Conservation (phyloP, 768 basidiomycete species). For the Suillus subaureus region DNA sequence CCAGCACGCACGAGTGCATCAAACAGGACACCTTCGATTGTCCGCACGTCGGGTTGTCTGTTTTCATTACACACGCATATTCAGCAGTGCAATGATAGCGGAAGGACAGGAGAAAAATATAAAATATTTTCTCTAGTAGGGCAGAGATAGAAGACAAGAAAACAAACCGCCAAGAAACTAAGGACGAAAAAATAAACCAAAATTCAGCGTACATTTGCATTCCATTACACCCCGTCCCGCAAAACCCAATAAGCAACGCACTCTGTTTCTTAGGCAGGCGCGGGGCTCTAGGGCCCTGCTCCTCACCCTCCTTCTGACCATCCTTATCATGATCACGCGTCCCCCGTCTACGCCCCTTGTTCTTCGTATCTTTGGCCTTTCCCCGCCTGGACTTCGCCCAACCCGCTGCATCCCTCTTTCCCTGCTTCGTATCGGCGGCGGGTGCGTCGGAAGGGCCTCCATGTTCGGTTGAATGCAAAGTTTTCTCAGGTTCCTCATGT, state of each 20-base stretch:
- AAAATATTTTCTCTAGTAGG: background rate
- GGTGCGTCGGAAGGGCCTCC: slow-evolving; percentile 1
- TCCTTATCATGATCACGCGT: slow-evolving; percentile 38
- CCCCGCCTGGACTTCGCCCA: slow-evolving; percentile 36
- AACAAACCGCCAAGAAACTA: background rate
- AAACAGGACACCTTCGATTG: slow-evolving; percentile 91
- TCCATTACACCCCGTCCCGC: slow-evolving; percentile 88
- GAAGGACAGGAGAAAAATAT: background rate
- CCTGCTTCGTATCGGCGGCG: slow-evolving; percentile 8
- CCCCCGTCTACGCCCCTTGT: slow-evolving; percentile 43
- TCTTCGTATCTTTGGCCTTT: slow-evolving; percentile 41
- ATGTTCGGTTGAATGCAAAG: background rate
- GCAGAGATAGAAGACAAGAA: background rate
- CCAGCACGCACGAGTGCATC: slow-evolving; percentile 86
- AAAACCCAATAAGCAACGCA: slow-evolving; percentile 86
- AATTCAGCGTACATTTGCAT: slow-evolving; percentile 87
- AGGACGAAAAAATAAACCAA: background rate
- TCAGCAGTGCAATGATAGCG: background rate
- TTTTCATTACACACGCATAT: background rate
- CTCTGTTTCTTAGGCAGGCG: slow-evolving; percentile 83
- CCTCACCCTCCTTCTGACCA: slow-evolving; percentile 21
- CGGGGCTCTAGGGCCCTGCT: slow-evolving; percentile 41
- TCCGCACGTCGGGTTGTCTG: slow-evolving; percentile 74
- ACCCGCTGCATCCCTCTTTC: slow-evolving; percentile 30
- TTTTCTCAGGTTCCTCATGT: slow-evolving; percentile 6